These are phyloP conservation scores for Bolboschoenoplectus hybrid DNA, from an alignment of 202 grass and related monocot species.

Conservation along the genomic window DNA sequence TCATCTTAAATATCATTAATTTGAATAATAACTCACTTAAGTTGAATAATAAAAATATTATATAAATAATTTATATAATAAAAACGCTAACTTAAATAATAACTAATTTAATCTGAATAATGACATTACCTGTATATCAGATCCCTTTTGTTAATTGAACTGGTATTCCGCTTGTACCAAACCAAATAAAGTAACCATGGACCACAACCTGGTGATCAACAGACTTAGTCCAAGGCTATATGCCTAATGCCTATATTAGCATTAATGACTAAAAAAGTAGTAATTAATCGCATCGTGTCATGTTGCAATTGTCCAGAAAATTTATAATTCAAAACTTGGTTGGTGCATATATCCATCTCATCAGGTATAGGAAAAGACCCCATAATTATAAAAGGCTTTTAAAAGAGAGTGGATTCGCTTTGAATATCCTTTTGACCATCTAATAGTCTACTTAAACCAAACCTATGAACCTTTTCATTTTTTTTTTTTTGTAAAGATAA, in stretches of 20 bases:
- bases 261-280: constrained; percentile 14
- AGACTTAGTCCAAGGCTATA: constrained; percentile 10
- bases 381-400: constrained; percentile 13
- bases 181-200: not conserved
- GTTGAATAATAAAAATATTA: too few species aligned
- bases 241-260: not conserved
- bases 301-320: constrained; percentile 27
- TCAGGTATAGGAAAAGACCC: constrained; percentile 30
- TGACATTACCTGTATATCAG: too few species aligned
- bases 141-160: not conserved
- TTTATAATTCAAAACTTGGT: not conserved
- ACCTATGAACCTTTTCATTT: not conserved
- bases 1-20: too few species aligned
- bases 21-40: too few species aligned
- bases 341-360: constrained; percentile 16
- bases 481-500: too few species aligned
- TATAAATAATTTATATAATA: too few species aligned
- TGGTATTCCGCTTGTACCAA: not conserved
- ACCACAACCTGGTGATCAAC: not conserved
- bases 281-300: constrained; percentile 21
- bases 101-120: too few species aligned
- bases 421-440: constrained; percentile 34
- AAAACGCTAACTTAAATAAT: too few species aligned
- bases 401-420: constrained; percentile 24
- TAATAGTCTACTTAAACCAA: constrained; percentile 23